These are phyloP conservation scores for Boletus barrowsii DNA, from an alignment of 768 basidiomycete genomes.

Conservation along the genomic window DNA sequence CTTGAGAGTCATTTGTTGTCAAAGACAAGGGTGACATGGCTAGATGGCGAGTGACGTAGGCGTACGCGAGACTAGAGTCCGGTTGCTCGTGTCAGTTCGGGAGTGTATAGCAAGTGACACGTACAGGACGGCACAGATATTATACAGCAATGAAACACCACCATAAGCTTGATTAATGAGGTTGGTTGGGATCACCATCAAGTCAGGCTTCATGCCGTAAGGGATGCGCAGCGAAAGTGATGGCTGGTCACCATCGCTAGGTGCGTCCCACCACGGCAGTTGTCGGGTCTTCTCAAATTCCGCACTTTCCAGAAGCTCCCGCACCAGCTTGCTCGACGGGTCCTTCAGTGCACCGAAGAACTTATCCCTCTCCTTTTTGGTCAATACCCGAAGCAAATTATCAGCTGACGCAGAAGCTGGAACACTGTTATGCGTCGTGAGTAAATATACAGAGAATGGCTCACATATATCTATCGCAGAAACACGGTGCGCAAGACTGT, in stretches of 20 bases:
- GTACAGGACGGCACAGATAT: slow-evolving; percentile 65
- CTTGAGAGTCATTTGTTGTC: slow-evolving; percentile 37
- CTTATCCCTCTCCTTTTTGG: slow-evolving; percentile 52
- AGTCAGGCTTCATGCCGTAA: slow-evolving; percentile 40
- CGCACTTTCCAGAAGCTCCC: slow-evolving; percentile 55
- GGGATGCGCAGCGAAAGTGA: slow-evolving; percentile 3
- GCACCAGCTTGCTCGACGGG: slow-evolving; percentile 58
- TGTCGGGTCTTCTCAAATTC: slow-evolving; percentile 48
- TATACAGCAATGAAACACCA: slow-evolving; percentile 56
- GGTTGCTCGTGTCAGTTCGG: not conserved
- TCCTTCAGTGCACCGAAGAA: slow-evolving; percentile 60
- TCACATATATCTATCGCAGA: slow-evolving; percentile 60
- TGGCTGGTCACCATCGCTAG: slow-evolving; percentile 1
- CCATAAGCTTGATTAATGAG: slow-evolving; percentile 40
- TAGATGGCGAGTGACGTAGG: slow-evolving; percentile 62
- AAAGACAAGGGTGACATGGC: slow-evolving; percentile 55
- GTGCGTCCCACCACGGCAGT: slow-evolving; percentile 73
- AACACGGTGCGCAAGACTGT: slow-evolving; percentile 50
- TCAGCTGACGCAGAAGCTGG: slow-evolving; percentile 56
- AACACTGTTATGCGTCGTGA: not conserved
- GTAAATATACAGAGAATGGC: slow-evolving; percentile 13
- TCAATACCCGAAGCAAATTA: slow-evolving; percentile 60
- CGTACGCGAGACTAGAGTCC: slow-evolving; percentile 58
- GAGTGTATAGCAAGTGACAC: slow-evolving; percentile 24
- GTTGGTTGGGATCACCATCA: slow-evolving; percentile 45